Conservation (phyloP, 306 rosid genomes). For the Begonia peltatifolia region DNA sequence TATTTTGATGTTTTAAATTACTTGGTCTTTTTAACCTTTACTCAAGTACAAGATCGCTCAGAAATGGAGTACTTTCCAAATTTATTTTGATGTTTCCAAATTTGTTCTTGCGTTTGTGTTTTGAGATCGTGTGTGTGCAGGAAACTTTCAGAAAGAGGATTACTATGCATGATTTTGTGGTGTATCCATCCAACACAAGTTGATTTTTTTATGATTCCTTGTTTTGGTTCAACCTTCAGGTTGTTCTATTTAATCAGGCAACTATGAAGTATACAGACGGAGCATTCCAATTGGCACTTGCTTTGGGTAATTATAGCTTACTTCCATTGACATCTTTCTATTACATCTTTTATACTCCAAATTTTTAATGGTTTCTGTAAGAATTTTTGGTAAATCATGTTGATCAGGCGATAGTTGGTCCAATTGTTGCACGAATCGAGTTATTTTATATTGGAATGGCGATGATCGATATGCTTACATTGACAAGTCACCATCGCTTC, state of each 20-base stretch:
- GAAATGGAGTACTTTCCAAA: no score
- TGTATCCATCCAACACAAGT: neutral
- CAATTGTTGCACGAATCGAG: constrained; percentile 78
- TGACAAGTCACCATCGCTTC: constrained; percentile 67
- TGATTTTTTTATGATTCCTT: neutral
- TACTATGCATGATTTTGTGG: no score
- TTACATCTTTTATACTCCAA: neutral
- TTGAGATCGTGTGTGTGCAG: no score
- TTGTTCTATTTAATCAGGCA: constrained; percentile 83
- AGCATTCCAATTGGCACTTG: constrained; percentile 80
- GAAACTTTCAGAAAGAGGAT: no score
- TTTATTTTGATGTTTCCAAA: no score
- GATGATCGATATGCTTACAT: constrained; percentile 57
- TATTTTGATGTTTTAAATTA: constrained; percentile 2
- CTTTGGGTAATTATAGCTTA: constrained; percentile 37
- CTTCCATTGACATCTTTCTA: neutral
- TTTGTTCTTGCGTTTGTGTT: no score
- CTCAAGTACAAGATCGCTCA: no score
- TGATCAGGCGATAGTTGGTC: constrained; percentile 91
- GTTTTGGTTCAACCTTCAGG: constrained; percentile 18
- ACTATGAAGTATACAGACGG: constrained; percentile 71
- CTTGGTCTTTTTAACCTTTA: neutral
- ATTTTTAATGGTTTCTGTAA: neutral
- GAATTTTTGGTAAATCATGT: constrained; percentile 4
- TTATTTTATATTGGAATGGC: constrained; percentile 73